These are phyloP conservation scores for Suillus lakei DNA, from an alignment of 768 basidiomycete genomes.

Conservation along the genomic window DNA sequence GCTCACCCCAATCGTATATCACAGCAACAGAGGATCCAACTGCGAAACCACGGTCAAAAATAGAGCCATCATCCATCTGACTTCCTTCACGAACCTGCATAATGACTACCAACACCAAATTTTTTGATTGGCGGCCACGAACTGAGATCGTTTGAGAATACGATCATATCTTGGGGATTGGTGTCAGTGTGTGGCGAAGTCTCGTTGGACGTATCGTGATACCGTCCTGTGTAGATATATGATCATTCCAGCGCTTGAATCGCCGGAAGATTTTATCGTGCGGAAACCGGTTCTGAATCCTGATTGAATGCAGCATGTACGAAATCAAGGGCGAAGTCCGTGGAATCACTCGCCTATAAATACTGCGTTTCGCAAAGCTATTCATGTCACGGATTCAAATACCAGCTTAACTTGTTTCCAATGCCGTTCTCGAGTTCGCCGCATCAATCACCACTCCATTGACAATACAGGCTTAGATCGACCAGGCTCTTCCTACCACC, in stretches of 20 bases:
- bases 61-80: not conserved
- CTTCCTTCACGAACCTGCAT: not conserved
- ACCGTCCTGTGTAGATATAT: not conserved
- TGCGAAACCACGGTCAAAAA: not conserved
- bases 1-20: not conserved
- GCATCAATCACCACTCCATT: not conserved
- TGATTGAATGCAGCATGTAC: not conserved
- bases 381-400: not conserved
- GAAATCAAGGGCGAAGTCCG: not conserved
- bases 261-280: not conserved
- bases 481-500: not conserved
- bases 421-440: not conserved
- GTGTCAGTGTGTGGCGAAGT: not conserved
- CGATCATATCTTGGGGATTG: not conserved
- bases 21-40: not conserved
- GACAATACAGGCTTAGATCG: not conserved
- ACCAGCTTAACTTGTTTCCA: not conserved
- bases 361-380: not conserved
- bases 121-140: not conserved
- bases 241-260: not conserved
- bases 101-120: not conserved
- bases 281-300: too few species aligned
- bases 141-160: not conserved
- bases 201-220: not conserved
- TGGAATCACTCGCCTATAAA: not conserved